Percentiles rank a stretch among this genome's conserved stretches.
These are phyloP conservation scores for Pseudocercospora crystallina DNA, from an alignment of 2,329 filamentous ascomycete species.

Conservation along the genomic window DNA sequence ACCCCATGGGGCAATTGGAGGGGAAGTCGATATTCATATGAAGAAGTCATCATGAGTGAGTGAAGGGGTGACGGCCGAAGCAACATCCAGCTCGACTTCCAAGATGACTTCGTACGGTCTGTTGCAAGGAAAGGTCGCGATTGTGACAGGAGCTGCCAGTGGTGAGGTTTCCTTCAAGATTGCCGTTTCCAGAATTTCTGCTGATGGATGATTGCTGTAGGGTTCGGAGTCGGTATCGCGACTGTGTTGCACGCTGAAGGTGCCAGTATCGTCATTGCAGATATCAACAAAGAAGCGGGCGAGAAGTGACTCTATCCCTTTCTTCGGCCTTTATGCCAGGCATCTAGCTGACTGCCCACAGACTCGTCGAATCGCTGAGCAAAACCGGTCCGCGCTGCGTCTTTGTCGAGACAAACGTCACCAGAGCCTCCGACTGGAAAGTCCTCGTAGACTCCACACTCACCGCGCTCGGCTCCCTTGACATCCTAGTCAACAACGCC, in stretches of 20 bases:
- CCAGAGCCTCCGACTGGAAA: background rate
- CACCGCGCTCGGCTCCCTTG: background rate
- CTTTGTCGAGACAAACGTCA: background rate
- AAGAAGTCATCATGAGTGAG: too few species aligned
- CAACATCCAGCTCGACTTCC: too few species aligned
- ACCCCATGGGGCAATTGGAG: too few species aligned
- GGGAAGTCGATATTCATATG: too few species aligned
- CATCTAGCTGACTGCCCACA: background rate
- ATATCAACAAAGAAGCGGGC: constrained; percentile 4
- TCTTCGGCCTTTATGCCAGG: too few species aligned
- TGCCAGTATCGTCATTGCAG: constrained; percentile 2
- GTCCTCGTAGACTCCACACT: background rate
- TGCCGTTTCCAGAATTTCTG: too few species aligned
- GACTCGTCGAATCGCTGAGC: background rate
- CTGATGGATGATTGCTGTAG: too few species aligned
- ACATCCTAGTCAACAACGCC: constrained; percentile 11
- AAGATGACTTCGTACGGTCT: too few species aligned
- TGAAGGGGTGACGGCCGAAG: too few species aligned
- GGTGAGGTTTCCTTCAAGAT: background rate
- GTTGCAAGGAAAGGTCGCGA: background rate
- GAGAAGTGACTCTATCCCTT: background rate
- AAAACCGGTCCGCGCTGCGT: background rate
- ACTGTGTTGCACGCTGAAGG: constrained; percentile 5
- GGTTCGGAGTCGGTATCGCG: constrained; percentile 6
- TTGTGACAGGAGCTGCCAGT: background rate